Conservation (phyloP, 2,329 filamentous ascomycete species). For the Alternaria arborescens region DNA sequence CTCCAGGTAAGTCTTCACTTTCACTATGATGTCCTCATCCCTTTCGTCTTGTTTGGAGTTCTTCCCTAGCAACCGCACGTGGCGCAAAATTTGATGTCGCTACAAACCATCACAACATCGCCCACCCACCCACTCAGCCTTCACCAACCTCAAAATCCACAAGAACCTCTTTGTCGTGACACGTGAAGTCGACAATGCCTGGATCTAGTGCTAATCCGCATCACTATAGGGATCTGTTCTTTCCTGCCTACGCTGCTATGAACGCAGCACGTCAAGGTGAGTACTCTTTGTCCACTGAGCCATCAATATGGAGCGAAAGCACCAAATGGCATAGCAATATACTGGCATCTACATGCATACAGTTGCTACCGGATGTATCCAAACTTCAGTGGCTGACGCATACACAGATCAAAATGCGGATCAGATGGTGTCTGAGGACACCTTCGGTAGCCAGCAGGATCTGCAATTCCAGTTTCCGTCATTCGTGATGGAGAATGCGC, state of each 20-base stretch:
- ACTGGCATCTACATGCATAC: neutral
- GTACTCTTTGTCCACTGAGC: neutral
- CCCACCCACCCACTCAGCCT: slow-evolving; percentile 6
- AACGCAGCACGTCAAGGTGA: slow-evolving; percentile 3
- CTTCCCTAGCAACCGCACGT: slow-evolving; percentile 19
- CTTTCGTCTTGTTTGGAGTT: slow-evolving; percentile 22
- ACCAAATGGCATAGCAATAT: neutral
- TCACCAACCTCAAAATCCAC: neutral
- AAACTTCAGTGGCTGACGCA: neutral
- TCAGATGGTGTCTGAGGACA: neutral
- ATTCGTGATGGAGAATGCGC: neutral
- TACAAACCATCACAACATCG: slow-evolving; percentile 8
- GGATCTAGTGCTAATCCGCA: neutral
- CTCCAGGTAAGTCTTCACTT: neutral
- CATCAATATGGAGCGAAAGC: no score
- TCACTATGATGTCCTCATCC: slow-evolving; percentile 4
- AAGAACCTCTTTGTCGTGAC: neutral
- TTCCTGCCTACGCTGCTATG: neutral
- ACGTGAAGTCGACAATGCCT: neutral
- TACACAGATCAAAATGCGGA: neutral
- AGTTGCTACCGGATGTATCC: neutral
- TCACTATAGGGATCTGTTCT: neutral
- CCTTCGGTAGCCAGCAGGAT: neutral
- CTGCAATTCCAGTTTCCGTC: neutral
- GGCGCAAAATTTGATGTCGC: slow-evolving; percentile 6